A percentile compares a stretch with the other conserved stretches of the same genome.
These are phyloP conservation scores for Puccinia hordei DNA, from an alignment of 1,284 basidiomycete species.

Conservation along the genomic window DNA sequence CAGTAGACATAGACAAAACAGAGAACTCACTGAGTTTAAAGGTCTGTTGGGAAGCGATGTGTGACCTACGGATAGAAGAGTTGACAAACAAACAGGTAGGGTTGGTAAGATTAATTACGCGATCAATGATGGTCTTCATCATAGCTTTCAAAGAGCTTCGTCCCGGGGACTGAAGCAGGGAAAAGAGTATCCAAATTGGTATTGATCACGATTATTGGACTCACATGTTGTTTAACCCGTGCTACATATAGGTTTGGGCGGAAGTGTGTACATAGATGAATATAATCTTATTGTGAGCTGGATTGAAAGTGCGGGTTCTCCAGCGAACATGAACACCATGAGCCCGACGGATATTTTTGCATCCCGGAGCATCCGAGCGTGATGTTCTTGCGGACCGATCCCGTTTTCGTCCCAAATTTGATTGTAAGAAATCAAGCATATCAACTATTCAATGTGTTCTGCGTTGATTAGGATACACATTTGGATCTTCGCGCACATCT, in stretches of 20 bases:
- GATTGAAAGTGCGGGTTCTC: too few species aligned
- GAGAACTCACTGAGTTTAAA: conserved; percentile 34
- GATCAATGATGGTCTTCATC: neutral
- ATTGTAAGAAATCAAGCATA: too few species aligned
- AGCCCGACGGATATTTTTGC: neutral
- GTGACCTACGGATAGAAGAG: conserved; percentile 20
- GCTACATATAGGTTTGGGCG: neutral
- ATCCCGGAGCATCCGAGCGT: neutral
- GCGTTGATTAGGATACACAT: too few species aligned
- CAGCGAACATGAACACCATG: neutral
- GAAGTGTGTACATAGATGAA: too few species aligned
- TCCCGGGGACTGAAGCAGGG: neutral
- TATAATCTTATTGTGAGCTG: too few species aligned
- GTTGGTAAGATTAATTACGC: neutral
- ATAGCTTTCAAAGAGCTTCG: neutral
- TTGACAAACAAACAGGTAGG: neutral
- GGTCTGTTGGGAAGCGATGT: conserved; percentile 33
- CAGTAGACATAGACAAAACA: neutral
- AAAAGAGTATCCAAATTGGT: too few species aligned
- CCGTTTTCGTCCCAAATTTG: neutral
- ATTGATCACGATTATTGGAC: neutral
- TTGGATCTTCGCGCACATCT: too few species aligned
- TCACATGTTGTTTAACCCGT: neutral
- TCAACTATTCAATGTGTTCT: too few species aligned
- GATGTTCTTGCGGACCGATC: neutral